Percentiles rank a stretch among this genome's conserved stretches.
Evolutionary conservation across 2,329 filamentous ascomycete genomes (phyloP).

Genomic region (Aspergillus pseudoviridinutans): DNA sequence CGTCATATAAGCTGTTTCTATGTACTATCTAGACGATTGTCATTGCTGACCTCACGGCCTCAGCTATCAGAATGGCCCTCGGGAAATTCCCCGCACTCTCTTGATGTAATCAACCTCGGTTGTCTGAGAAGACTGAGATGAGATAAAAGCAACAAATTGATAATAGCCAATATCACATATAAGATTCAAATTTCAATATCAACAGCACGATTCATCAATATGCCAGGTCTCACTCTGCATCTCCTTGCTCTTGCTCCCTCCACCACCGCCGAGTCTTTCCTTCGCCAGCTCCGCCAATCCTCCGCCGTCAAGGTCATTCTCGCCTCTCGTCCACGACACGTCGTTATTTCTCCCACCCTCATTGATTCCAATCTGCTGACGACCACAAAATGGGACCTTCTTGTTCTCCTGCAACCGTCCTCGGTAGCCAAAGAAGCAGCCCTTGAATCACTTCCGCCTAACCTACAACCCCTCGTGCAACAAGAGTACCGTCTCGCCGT

Average conservation of each 20-base stretch:
- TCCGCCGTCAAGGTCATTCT: constrained; percentile 27
- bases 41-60: no score
- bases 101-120: background rate
- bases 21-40: no score
- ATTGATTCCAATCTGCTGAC: constrained; percentile 29
- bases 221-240: constrained; percentile 36
- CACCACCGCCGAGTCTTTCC: constrained; percentile 22
- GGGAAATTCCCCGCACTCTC: no score
- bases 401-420: constrained; percentile 27
- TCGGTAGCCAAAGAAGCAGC: constrained; percentile 1
- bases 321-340: constrained; percentile 33
- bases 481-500: constrained; percentile 30
- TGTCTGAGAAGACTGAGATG: background rate
- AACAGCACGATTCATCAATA: constrained; percentile 5
- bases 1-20: no score
- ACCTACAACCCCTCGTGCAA: constrained; percentile 15
- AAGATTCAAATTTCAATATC: no score
- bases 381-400: constrained; percentile 31
- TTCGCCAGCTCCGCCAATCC: constrained; percentile 23
- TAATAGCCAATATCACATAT: background rate
- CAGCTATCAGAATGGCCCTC: background rate
- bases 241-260: constrained; percentile 26
- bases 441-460: constrained; percentile 15
- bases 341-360: constrained; percentile 32
- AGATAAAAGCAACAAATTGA: background rate